These are phyloP conservation scores for Suhomyces anneliseae DNA, from an alignment of 1,139 yeast species.

Conservation along the genomic window DNA sequence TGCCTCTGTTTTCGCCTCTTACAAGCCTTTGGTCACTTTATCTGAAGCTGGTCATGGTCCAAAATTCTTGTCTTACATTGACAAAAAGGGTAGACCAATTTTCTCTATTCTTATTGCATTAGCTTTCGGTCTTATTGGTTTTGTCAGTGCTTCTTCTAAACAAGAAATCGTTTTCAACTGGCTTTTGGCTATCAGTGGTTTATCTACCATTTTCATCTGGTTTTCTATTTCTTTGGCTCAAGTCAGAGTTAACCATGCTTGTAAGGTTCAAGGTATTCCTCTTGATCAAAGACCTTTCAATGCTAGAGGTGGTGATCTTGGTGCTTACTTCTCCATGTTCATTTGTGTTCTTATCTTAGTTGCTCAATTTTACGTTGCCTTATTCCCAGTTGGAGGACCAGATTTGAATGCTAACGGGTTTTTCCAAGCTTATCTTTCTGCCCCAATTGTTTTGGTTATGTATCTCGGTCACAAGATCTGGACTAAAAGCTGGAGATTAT, in stretches of 20 bases:
- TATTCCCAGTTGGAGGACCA: constrained; percentile 35
- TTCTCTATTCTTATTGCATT: constrained; percentile 26
- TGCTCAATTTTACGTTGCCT: constrained; percentile 43
- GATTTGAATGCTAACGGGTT: constrained; percentile 38
- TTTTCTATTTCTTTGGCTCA: constrained; percentile 24
- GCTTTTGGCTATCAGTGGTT: constrained; percentile 42
- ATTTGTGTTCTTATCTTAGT: constrained; percentile 29
- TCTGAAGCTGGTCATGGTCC: constrained; percentile 38
- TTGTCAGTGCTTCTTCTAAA: constrained; percentile 12
- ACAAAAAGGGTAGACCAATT: constrained; percentile 32
- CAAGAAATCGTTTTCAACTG: constrained; percentile 30
- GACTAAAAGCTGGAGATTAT: constrained; percentile 41
- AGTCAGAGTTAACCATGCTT: constrained; percentile 23
- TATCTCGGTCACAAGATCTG: constrained; percentile 52
- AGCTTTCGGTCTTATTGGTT: constrained; percentile 16
- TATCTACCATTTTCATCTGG: constrained; percentile 44
- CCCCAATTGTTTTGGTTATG: constrained; percentile 49
- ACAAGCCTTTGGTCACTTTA: constrained; percentile 32
- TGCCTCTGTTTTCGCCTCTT: constrained; percentile 34
- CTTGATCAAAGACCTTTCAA: constrained; percentile 12
- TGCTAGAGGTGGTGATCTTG: constrained; percentile 17
- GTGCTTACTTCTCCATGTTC: constrained; percentile 16
- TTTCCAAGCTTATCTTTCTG: constrained; percentile 56
- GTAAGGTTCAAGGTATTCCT: constrained; percentile 17
- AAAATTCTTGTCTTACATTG: constrained; percentile 28